Base-by-base conservation (phyloP, 257 asterid genomes). In the Fraxinus pennsylvanica region DNA sequence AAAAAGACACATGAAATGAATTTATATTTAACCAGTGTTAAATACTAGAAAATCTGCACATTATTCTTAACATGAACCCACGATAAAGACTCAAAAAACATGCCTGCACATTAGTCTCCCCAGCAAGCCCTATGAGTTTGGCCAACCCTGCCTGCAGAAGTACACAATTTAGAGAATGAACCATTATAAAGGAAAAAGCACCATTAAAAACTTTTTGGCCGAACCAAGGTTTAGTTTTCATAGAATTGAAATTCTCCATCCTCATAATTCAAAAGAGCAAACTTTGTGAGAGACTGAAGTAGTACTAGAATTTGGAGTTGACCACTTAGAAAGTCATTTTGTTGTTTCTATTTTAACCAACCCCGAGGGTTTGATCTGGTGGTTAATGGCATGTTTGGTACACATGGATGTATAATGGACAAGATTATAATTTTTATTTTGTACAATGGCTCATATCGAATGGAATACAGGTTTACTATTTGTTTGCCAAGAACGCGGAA, bases 41-140 rank as follows among this genome's bases (percentile, higher is more conserved):
- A 52, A 13, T 1, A 22, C 68, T 9, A 71, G 35, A 72, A 35
- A 73, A 1, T 25, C 2, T 4, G 33, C 8, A 59, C 65, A 0
- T 68, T 30, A 59, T 82, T 29, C 14, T 10, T 4, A 71, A 68
- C 52, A 78, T 7, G 52, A 29, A 33, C 33, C 3, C 47, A 22
- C 78, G 38, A 30, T 7, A 79, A 22, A 63, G 71, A 17, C 19
- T 67, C 21, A 17, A 67, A 10, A 35, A 78, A 84, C 85, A 81
- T 85, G 89, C 99, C 99, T 93, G 98, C 83, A 93, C 96, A 83
- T 95, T 95, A 45, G 96, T 93, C 90, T 95, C 98, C 9, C 99
- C 98, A 1, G 99, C 99, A 63, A 93, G 97, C 79, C 99, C 99
- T 33, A 95, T 88, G 82, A 95, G 98, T 75, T 95, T 93, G 9